Percentiles rank a stretch among this genome's conserved stretches.
Evolutionary conservation across 2,329 filamentous ascomycete genomes (phyloP).

Genomic region (Fusarium buxicola): DNA sequence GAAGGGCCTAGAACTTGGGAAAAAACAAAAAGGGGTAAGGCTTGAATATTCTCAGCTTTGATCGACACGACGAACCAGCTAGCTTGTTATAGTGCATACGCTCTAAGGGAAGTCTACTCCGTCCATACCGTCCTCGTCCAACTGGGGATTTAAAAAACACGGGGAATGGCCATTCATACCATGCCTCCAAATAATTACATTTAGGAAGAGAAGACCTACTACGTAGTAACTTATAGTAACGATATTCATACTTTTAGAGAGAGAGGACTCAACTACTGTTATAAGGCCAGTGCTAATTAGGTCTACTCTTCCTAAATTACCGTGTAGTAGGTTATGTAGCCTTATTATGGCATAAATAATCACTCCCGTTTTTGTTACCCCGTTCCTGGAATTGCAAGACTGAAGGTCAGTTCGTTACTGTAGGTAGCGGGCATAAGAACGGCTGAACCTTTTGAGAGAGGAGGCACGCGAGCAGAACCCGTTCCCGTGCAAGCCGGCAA

Average conservation of each 20-base stretch:
- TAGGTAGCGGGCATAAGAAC: not conserved
- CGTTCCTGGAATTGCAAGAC: constrained; percentile 8
- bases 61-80: constrained; percentile 35
- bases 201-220: too few relatives aligned
- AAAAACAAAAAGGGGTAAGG: constrained; percentile 30
- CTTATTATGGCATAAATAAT: too few relatives aligned
- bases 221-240: too few relatives aligned
- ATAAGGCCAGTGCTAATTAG: too few relatives aligned
- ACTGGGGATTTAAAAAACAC: too few relatives aligned
- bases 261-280: too few relatives aligned
- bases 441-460: not conserved
- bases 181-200: too few relatives aligned
- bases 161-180: too few relatives aligned
- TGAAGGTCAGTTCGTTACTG: not conserved
- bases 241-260: too few relatives aligned
- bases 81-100: constrained; percentile 27
- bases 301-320: too few relatives aligned
- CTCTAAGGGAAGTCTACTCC: constrained; percentile 33
- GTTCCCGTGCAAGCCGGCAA: constrained; percentile 13
- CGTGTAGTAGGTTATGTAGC: too few relatives aligned
- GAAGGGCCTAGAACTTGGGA: constrained; percentile 5
- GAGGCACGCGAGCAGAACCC: constrained; percentile 37
- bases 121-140: constrained; percentile 29
- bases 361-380: too few relatives aligned
- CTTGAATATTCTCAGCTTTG: constrained; percentile 32